These are phyloP conservation scores for Mesembryanthemum crystallinum DNA, from an alignment of 148 eudicot genomes.

Conservation along the genomic window DNA sequence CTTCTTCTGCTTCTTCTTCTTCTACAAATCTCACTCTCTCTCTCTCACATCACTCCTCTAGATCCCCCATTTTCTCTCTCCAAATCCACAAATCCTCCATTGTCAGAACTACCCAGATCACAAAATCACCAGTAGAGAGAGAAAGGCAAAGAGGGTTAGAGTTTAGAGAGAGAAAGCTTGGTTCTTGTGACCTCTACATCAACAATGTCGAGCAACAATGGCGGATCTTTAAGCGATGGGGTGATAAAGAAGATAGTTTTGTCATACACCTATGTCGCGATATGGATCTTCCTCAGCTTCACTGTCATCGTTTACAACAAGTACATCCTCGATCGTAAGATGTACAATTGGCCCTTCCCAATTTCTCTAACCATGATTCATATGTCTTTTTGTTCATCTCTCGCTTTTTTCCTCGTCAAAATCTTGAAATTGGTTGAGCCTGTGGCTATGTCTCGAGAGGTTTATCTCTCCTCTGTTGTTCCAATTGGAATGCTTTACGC, in stretches of 20 bases:
- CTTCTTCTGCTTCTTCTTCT: neutral
- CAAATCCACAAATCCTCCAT: conserved; percentile 6
- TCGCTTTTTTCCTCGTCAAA: conserved; percentile 46
- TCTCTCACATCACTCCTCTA: neutral
- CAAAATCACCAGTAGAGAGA: neutral
- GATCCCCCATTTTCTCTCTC: neutral
- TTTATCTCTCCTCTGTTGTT: conserved; percentile 51
- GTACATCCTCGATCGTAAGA: conserved; percentile 67
- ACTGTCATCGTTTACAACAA: conserved; percentile 75
- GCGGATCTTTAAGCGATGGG: conserved; percentile 49
- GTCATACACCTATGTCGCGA: conserved; percentile 59
- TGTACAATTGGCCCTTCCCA: conserved; percentile 74
- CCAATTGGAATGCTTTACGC: conserved; percentile 67
- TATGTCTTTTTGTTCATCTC: conserved; percentile 60
- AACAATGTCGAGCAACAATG: too few relatives aligned
- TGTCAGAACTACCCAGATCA: neutral
- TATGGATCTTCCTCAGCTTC: conserved; percentile 69
- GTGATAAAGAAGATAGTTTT: conserved; percentile 54
- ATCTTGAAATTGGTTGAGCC: conserved; percentile 53
- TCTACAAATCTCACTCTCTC: neutral
- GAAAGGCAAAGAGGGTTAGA: neutral
- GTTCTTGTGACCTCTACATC: too few relatives aligned
- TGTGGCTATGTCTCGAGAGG: conserved; percentile 49
- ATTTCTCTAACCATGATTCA: conserved; percentile 78
- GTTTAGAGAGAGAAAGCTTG: too few relatives aligned